Percentiles rank a stretch among this genome's conserved stretches.
These are phyloP conservation scores for Vachellia collinsii DNA, from an alignment of 306 rosid genomes.

Conservation along the genomic window DNA sequence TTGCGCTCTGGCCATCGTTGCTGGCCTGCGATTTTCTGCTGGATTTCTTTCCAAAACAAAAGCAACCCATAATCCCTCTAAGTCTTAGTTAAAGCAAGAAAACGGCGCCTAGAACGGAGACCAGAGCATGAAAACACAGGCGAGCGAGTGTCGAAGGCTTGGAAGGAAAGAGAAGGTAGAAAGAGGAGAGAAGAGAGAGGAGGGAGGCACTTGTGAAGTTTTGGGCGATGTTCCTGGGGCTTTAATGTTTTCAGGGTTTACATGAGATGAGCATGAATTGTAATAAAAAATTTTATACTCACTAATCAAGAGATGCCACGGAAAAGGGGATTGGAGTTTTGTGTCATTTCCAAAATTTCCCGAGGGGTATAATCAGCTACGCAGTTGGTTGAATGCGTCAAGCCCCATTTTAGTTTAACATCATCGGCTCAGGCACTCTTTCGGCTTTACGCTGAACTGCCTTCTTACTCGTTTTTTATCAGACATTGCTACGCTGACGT, in stretches of 20 bases:
- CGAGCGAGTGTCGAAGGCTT: constrained; percentile 35
- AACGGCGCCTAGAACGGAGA: constrained; percentile 7
- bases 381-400: not conserved
- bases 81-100: constrained; percentile 33
- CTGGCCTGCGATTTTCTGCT: constrained; percentile 41
- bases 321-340: constrained; percentile 11
- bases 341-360: not conserved
- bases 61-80: constrained; percentile 73
- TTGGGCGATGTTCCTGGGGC: constrained; percentile 7
- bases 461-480: constrained; percentile 7
- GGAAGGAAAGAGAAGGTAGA: constrained; percentile 1
- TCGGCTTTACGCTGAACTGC: not conserved
- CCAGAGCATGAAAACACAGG: not conserved
- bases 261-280: constrained; percentile 37
- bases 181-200: not conserved
- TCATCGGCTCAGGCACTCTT: not conserved
- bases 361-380: not conserved
- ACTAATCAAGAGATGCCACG: constrained; percentile 35
- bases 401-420: constrained; percentile 13
- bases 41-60: constrained; percentile 56
- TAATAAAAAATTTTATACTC: not conserved
- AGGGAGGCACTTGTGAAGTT: not conserved
- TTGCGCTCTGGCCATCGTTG: constrained; percentile 28
- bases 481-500: constrained; percentile 9
- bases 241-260: constrained; percentile 33